Percentiles rank a stretch among this genome's conserved stretches.
Evolutionary conservation across 805 yeast species (phyloP).

Genomic region (Starmerella vitae): DNA sequence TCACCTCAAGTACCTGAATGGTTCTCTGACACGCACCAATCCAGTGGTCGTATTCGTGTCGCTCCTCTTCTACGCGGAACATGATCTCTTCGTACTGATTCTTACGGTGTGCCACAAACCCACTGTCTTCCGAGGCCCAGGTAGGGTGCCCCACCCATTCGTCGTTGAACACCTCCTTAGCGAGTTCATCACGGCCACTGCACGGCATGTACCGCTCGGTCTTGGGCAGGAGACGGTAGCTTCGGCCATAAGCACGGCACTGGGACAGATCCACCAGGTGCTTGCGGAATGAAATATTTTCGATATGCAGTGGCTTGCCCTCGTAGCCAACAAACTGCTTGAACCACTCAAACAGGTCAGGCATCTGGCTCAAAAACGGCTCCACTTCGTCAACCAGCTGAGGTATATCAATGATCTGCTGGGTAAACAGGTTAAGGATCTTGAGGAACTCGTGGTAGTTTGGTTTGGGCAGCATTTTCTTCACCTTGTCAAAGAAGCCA

Average conservation of each 20-base stretch:
- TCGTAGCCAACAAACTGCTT: conserved; percentile 80
- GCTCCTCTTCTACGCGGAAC: conserved; percentile 90
- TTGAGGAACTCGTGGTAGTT: conserved; percentile 87
- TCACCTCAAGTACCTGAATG: conserved; percentile 87
- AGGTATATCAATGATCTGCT: conserved; percentile 73
- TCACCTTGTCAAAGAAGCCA: conserved; percentile 80
- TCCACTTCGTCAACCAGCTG: conserved; percentile 75
- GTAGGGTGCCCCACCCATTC: conserved; percentile 99
- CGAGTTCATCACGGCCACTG: conserved; percentile 96
- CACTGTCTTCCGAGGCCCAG: conserved; percentile 99
- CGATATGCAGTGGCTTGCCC: conserved; percentile 73
- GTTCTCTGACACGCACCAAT: conserved; percentile 92
- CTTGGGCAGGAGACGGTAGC: conserved; percentile 83
- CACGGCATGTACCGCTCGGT: conserved; percentile 94
- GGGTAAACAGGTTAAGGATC: conserved; percentile 72
- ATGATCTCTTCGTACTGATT: conserved; percentile 94
- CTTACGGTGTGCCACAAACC: conserved; percentile 96
- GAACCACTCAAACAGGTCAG: conserved; percentile 81
- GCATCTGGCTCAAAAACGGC: conserved; percentile 67
- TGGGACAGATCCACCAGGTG: conserved; percentile 79
- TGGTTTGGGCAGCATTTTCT: conserved; percentile 75
- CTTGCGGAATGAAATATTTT: conserved; percentile 73
- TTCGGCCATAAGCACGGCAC: conserved; percentile 91
- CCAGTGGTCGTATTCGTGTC: conserved; percentile 91
- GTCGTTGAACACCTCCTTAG: conserved; percentile 96